Evolutionary conservation across 2,329 filamentous ascomycete species (phyloP).

Genomic region (Aspergillaceae sp.): DNA sequence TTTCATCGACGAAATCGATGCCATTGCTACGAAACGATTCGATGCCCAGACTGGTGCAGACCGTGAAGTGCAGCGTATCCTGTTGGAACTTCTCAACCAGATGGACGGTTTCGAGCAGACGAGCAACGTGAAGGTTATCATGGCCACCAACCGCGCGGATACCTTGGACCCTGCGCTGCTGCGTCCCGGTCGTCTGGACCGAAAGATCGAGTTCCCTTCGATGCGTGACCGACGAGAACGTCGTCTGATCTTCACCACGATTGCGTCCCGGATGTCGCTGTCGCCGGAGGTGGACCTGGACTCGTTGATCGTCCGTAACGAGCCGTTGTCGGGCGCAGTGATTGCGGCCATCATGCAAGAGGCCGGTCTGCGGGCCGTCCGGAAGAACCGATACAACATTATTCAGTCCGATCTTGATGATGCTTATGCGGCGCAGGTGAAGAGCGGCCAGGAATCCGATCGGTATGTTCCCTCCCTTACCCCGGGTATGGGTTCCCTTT

Average conservation of each 20-base stretch:
- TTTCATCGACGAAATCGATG: conserved; percentile 99
- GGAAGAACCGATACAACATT: conserved; percentile 99
- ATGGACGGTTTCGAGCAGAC: conserved; percentile 99
- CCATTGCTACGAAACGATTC: conserved; percentile 97
- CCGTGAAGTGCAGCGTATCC: conserved; percentile 94
- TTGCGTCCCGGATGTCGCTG: conserved; percentile 92
- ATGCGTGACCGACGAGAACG: conserved; percentile 89
- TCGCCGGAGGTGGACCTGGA: conserved; percentile 95
- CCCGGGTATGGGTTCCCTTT: not conserved
- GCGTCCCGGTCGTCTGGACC: conserved; percentile 86
- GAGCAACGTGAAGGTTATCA: conserved; percentile 98
- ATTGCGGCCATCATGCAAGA: conserved; percentile 99
- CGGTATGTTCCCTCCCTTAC: conserved; percentile 34
- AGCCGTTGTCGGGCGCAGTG: conserved; percentile 87
- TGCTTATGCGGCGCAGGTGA: conserved; percentile 94
- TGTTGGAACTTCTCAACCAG: conserved; percentile 94
- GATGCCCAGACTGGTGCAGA: conserved; percentile 97
- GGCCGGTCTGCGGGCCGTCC: conserved; percentile 82
- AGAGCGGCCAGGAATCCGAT: conserved; percentile 63
- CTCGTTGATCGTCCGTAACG: conserved; percentile 91
- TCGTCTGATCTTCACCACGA: conserved; percentile 94
- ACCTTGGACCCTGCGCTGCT: conserved; percentile 92
- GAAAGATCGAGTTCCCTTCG: conserved; percentile 98
- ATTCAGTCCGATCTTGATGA: conserved; percentile 96
- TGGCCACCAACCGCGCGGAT: conserved; percentile 98